Percentiles rank a stretch among this genome's conserved stretches.
Evolutionary conservation across 805 yeast genomes (phyloP).

Genomic region (Danielia oregonensis): DNA sequence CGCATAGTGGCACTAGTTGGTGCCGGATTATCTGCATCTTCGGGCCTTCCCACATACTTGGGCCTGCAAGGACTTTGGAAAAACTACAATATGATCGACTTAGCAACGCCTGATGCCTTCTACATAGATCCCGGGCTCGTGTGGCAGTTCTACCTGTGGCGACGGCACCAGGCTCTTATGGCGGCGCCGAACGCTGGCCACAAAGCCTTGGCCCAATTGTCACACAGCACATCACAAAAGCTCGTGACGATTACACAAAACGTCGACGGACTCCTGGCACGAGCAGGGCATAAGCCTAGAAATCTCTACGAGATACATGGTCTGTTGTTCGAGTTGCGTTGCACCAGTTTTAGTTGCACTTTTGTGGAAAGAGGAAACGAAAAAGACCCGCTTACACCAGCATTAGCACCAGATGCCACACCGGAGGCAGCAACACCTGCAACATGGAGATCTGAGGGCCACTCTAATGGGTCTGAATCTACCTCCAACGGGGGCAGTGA

Average conservation of each 20-base stretch:
- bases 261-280: constrained; percentile 68
- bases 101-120: constrained; percentile 92
- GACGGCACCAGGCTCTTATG: constrained; percentile 59
- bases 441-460: constrained; percentile 5
- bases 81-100: constrained; percentile 70
- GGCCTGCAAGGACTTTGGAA: constrained; percentile 77
- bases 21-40: constrained; percentile 75
- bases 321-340: constrained; percentile 63
- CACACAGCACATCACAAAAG: constrained; percentile 27
- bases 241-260: constrained; percentile 77
- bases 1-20: constrained; percentile 68
- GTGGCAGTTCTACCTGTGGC: constrained; percentile 81
- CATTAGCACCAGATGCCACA: constrained; percentile 26
- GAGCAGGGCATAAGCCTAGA: constrained; percentile 57
- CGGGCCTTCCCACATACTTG: constrained; percentile 73
- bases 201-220: constrained; percentile 59
- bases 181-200: constrained; percentile 79
- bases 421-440: constrained; percentile 4
- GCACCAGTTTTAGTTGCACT: constrained; percentile 74
- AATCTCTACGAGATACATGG: constrained; percentile 77
- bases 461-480: neutral
- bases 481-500: too few relatives aligned
- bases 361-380: constrained; percentile 51
- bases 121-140: constrained; percentile 78
- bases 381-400: constrained; percentile 56